phyloP scores from a whole-genome alignment of 208 protist species.

The Acanthamoeba divionensis region DNA sequence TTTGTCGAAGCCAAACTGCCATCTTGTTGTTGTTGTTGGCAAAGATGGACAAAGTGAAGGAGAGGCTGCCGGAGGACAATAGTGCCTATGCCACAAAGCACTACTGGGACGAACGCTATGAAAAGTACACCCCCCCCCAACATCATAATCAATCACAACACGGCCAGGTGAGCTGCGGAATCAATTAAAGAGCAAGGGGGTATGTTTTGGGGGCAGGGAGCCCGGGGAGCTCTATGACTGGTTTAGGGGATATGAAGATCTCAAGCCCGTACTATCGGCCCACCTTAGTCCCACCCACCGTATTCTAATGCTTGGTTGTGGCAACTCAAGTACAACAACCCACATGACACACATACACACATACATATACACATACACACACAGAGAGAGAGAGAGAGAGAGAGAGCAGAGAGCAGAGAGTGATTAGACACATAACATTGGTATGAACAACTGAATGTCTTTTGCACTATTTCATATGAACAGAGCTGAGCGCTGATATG shows the following conservation, averaged over 20 bases:
- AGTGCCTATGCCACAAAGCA: conserved; percentile 49
- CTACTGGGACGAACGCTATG: conserved; percentile 42
- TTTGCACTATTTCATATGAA: neutral
- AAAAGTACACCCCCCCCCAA: no score
- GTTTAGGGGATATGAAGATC: conserved; percentile 18
- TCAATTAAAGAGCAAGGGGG: no score
- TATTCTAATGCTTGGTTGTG: conserved; percentile 53
- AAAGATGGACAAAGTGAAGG: neutral
- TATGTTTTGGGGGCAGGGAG: no score
- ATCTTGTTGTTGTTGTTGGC: no score
- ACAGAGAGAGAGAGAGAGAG: no score
- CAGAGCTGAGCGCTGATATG: conserved; percentile 41
- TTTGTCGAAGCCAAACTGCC: no score
- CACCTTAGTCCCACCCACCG: neutral
- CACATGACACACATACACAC: neutral
- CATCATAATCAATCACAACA: no score
- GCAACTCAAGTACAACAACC: conserved; percentile 55
- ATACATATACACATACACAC: no score
- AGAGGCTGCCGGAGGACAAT: conserved; percentile 9
- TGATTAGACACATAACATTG: neutral
- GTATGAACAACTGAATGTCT: neutral
- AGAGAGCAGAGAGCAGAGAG: no score
- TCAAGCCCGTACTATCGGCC: neutral
- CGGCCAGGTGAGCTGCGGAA: no score
- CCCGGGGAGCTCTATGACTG: conserved; percentile 11